Conservation (phyloP, 2,329 filamentous ascomycete species). For the Chlorencoelia australis region DNA sequence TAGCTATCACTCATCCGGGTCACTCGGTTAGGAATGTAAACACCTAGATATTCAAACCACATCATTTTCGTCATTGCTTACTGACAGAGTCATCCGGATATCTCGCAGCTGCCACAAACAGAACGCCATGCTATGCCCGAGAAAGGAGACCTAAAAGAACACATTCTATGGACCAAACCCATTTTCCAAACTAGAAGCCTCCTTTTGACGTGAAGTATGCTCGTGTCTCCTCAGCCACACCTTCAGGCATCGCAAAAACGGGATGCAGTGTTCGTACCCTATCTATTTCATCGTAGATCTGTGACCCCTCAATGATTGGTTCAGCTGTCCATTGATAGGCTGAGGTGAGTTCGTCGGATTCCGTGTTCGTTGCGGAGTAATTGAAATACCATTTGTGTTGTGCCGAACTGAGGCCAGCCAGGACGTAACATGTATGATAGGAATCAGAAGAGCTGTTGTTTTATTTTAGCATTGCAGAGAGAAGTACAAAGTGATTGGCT, state of each 20-base stretch:
- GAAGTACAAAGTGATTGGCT: slow-evolving; percentile 36
- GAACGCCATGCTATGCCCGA: no score
- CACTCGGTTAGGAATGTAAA: no score
- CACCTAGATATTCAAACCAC: no score
- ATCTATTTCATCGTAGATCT: slow-evolving; percentile 63
- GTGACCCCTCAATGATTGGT: slow-evolving; percentile 39
- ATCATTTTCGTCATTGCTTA: no score
- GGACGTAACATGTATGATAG: slow-evolving; percentile 88
- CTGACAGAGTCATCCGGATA: no score
- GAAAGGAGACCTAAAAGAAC: no score
- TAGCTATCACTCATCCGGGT: no score
- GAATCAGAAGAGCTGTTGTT: slow-evolving; percentile 60
- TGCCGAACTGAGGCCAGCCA: slow-evolving; percentile 73
- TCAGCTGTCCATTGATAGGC: slow-evolving; percentile 32
- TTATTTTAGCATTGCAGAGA: slow-evolving; percentile 13
- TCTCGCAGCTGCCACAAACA: no score
- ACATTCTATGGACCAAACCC: no score
- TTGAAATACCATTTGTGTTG: slow-evolving; percentile 56
- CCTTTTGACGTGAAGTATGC: slow-evolving; percentile 23
- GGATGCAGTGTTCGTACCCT: slow-evolving; percentile 65
- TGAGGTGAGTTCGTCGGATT: slow-evolving; percentile 22
- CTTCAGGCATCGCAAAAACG: slow-evolving; percentile 72
- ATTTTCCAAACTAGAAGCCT: slow-evolving; percentile 21
- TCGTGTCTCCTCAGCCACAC: slow-evolving; percentile 27
- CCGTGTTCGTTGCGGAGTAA: slow-evolving; percentile 26